Percentiles rank a stretch among this genome's conserved stretches.
These are phyloP conservation scores for Zygoascus tannicola DNA, from an alignment of 805 yeast species.

Conservation along the genomic window DNA sequence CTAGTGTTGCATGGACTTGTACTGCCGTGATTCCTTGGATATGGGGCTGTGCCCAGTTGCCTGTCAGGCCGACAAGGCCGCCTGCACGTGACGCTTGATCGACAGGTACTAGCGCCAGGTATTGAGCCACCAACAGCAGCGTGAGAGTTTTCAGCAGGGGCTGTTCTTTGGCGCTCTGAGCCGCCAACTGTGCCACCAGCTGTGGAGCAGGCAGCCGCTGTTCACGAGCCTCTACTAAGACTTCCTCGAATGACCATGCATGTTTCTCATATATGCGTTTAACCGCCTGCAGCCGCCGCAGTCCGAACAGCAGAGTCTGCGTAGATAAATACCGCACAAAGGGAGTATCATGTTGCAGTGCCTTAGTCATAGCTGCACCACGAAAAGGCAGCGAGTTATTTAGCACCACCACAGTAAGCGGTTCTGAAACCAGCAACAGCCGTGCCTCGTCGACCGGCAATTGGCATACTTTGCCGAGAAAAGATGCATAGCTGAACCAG, in stretches of 20 bases:
- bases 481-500: constrained; percentile 68
- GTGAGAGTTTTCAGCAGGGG: background rate
- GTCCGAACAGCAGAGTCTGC: constrained; percentile 46
- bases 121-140: constrained; percentile 6
- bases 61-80: background rate
- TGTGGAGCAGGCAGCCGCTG: constrained; percentile 28
- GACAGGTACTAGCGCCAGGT: constrained; percentile 6
- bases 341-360: constrained; percentile 41
- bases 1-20: constrained; percentile 37
- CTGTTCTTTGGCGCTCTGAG: background rate
- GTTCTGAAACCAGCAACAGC: constrained; percentile 20
- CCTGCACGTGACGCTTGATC: background rate
- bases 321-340: constrained; percentile 56
- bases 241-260: constrained; percentile 34
- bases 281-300: constrained; percentile 45
- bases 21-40: constrained; percentile 2
- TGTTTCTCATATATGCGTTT: constrained; percentile 30
- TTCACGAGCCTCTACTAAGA: constrained; percentile 29
- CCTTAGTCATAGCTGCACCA: constrained; percentile 43
- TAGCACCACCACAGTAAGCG: constrained; percentile 32
- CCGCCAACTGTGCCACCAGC: background rate
- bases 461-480: constrained; percentile 51
- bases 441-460: constrained; percentile 40
- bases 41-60: constrained; percentile 4
- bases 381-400: constrained; percentile 50